Conservation (phyloP, 1,139 yeast genomes). For the Diutina mesorugosa region DNA sequence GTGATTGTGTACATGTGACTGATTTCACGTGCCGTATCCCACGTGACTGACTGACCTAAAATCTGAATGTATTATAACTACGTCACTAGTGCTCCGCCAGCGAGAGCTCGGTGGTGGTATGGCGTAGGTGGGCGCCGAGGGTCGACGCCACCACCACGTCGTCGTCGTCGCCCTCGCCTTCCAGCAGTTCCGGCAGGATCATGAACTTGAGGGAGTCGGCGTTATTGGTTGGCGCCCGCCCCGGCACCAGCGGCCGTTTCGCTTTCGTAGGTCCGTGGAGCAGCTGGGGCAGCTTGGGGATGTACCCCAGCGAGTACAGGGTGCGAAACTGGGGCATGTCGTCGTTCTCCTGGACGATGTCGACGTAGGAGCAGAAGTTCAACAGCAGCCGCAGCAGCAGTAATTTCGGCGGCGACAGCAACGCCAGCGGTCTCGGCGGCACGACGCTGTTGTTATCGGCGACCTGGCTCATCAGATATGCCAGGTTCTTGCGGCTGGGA, state of each 20-base stretch:
- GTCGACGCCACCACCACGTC: conserved; percentile 1
- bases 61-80: too few relatives aligned
- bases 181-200: conserved; percentile 2
- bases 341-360: background rate
- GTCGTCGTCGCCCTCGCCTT: conserved; percentile 1
- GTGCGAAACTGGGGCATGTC: background rate
- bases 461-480: conserved; percentile 7
- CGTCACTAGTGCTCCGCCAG: conserved; percentile 1
- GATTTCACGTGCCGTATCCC: background rate
- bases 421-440: background rate
- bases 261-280: background rate
- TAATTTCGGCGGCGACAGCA: background rate
- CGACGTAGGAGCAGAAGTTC: background rate
- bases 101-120: conserved; percentile 1
- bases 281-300: background rate
- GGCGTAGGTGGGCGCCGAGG: background rate
- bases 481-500: conserved; percentile 30
- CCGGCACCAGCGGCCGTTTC: background rate
- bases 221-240: background rate
- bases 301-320: conserved; percentile 1
- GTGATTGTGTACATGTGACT: background rate
- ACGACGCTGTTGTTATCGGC: background rate
- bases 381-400: conserved; percentile 1
- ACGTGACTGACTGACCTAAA: background rate
- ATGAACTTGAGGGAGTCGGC: background rate